Base-by-base conservation (phyloP, 2,329 filamentous ascomycete genomes). In the Calonectria pteridis region DNA sequence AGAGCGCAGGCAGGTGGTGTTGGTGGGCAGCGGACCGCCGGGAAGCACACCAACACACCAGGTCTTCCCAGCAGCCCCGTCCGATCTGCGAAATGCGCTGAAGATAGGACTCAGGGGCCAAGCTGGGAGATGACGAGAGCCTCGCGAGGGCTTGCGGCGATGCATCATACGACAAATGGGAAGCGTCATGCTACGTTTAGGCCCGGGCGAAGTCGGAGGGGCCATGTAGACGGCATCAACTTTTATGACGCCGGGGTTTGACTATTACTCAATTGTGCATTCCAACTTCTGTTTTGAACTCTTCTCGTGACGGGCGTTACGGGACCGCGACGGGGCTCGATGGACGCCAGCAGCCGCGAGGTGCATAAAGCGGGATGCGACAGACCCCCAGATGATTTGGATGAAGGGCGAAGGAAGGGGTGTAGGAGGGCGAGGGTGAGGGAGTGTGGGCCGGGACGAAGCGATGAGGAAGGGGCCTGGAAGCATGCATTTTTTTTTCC, bases 211-310 rank as follows among this genome's bases (percentile, higher is more conserved):
- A 76, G 72, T 76, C 78, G 77, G 78, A 77, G 71, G 67, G 66
- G 46, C 43, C 43, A 63, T 51, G 51, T 67, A 40, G 59, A 71
- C 20, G 67, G 53, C 58, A 71, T 58, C 67, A 63, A 51, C 59
- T 73, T 71, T 73, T 75, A 71, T 78, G 73, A 77, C 66, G 58
- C 72, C 20, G 63, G 72, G 31, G 53, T 46, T 76, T 59, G 65
- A 69, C 71, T 76, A 79, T 78, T 79, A 78, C 78, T 50, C 72
- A 78, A 77, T 70, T 69, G 55, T 77, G 74, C 77, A 76, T 78
- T 73, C 59, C 68, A 69, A 62, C 64, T 73, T 76, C 67, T 71
- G 70, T 67, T 78, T 76, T 73, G 46, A 77, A 53, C 50, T 69
- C 69, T 67, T 75, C 77, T 73, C 76, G 76, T 78, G 76, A 78